phyloP scores from a whole-genome alignment of 1,284 basidiomycete genomes.

The Mycena sp. region DNA sequence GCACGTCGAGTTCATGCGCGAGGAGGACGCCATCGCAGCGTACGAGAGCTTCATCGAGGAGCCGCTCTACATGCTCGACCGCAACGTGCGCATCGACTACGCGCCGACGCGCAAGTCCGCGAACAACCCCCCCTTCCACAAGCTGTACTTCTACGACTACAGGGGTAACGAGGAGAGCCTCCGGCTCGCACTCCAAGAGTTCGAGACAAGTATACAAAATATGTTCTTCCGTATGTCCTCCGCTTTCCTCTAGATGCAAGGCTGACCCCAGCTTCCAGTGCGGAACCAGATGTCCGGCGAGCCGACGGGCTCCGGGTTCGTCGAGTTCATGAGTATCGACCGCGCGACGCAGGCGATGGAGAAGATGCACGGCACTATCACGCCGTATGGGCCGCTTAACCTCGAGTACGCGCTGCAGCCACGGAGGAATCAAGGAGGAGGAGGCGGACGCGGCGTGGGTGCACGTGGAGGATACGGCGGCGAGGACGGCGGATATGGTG shows the following conservation, averaged over 20 bases:
- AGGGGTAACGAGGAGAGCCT: slow-evolving; percentile 41
- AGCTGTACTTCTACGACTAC: slow-evolving; percentile 52
- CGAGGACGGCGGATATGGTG: neutral
- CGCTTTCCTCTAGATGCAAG: neutral
- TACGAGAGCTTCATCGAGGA: slow-evolving; percentile 47
- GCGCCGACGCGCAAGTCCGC: slow-evolving; percentile 28
- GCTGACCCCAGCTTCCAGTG: slow-evolving; percentile 33
- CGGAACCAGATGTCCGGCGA: slow-evolving; percentile 42
- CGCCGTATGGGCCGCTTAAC: slow-evolving; percentile 38
- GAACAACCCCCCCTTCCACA: slow-evolving; percentile 42
- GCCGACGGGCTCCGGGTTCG: slow-evolving; percentile 44
- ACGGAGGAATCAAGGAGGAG: neutral
- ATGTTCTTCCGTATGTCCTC: slow-evolving; percentile 45
- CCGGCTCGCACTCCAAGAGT: slow-evolving; percentile 37
- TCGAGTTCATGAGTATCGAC: slow-evolving; percentile 47
- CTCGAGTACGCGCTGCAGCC: slow-evolving; percentile 33
- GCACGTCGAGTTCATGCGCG: slow-evolving; percentile 52
- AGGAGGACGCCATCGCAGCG: slow-evolving; percentile 48
- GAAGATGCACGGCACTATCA: slow-evolving; percentile 37
- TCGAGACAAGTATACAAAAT: slow-evolving; percentile 37
- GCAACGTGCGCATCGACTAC: slow-evolving; percentile 52
- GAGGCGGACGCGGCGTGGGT: neutral
- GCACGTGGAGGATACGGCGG: neutral
- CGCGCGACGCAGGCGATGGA: slow-evolving; percentile 47
- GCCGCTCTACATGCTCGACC: slow-evolving; percentile 54